phyloP scores from a whole-genome alignment of 192 early-diverging fungal species.

The Coemansia pectinata region DNA sequence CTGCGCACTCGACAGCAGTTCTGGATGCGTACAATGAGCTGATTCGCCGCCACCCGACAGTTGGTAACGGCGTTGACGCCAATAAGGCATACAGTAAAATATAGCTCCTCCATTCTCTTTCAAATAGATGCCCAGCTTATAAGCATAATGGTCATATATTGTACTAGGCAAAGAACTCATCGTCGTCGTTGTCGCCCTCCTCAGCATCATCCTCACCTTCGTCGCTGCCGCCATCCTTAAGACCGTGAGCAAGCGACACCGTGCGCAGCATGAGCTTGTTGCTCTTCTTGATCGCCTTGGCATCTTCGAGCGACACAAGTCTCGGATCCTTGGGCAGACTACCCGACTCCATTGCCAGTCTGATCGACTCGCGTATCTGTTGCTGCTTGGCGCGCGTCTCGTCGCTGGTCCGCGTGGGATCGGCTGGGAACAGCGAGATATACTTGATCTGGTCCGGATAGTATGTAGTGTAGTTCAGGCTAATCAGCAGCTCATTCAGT shows the following conservation, averaged over 20 bases:
- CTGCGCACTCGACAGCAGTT: conserved; percentile 6
- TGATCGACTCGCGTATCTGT: conserved; percentile 19
- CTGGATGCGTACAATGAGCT: conserved; percentile 8
- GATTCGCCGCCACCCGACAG: conserved; percentile 20
- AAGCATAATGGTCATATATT: not conserved
- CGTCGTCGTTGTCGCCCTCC: conserved; percentile 6
- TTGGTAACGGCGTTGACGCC: conserved; percentile 15
- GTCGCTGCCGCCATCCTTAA: not conserved
- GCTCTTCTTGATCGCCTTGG: conserved; percentile 33
- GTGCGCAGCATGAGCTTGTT: conserved; percentile 29
- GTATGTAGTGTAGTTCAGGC: conserved; percentile 49
- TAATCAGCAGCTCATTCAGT: conserved; percentile 16
- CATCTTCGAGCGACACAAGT: conserved; percentile 18
- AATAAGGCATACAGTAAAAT: conserved; percentile 26
- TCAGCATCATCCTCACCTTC: not conserved
- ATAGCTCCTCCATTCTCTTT: not conserved
- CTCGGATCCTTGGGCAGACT: conserved; percentile 37
- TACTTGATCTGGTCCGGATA: conserved; percentile 51
- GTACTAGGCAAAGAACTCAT: conserved; percentile 44
- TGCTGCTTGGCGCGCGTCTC: conserved; percentile 19
- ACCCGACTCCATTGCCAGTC: conserved; percentile 26
- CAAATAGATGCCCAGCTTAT: not conserved
- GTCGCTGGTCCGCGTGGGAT: conserved; percentile 26
- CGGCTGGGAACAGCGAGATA: conserved; percentile 44
- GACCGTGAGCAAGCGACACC: conserved; percentile 27